A percentile compares a stretch with the other conserved stretches of the same genome.
Evolutionary conservation across 805 yeast species (phyloP).

Genomic region (Candida loeiensis): DNA sequence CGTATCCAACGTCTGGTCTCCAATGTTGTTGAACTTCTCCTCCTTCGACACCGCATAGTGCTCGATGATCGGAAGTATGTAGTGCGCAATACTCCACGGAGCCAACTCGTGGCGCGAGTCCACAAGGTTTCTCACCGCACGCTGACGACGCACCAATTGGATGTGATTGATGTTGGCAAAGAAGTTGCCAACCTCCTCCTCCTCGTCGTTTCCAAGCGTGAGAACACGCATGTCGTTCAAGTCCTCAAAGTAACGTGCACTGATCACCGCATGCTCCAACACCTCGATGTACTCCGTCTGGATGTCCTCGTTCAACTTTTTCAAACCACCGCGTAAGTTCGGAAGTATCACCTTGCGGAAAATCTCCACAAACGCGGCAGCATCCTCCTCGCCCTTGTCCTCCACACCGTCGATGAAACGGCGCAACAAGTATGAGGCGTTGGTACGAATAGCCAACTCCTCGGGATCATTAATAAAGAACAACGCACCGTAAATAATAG

Average conservation of each 20-base stretch:
- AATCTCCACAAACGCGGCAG: slow-evolving; percentile 30
- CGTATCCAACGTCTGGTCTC: slow-evolving; percentile 62
- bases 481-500: slow-evolving; percentile 64
- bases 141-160: slow-evolving; percentile 80
- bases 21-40: slow-evolving; percentile 53
- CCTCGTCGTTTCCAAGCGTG: slow-evolving; percentile 59
- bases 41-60: slow-evolving; percentile 64
- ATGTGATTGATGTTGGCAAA: slow-evolving; percentile 76
- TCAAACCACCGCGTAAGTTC: slow-evolving; percentile 60
- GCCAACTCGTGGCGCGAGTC: slow-evolving; percentile 46
- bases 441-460: slow-evolving; percentile 77
- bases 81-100: slow-evolving; percentile 66
- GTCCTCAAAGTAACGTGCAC: slow-evolving; percentile 43
- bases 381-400: slow-evolving; percentile 17
- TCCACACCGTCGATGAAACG: slow-evolving; percentile 61
- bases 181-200: slow-evolving; percentile 47
- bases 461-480: slow-evolving; percentile 72
- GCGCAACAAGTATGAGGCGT: slow-evolving; percentile 62
- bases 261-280: slow-evolving; percentile 57
- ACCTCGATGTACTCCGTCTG: slow-evolving; percentile 70
- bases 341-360: slow-evolving; percentile 62
- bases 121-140: slow-evolving; percentile 69
- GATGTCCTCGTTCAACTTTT: slow-evolving; percentile 54
- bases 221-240: slow-evolving; percentile 66
- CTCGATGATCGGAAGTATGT: slow-evolving; percentile 81